phyloP scores from a whole-genome alignment of 257 asterid genomes.

The Paraleonurus japonicus region DNA sequence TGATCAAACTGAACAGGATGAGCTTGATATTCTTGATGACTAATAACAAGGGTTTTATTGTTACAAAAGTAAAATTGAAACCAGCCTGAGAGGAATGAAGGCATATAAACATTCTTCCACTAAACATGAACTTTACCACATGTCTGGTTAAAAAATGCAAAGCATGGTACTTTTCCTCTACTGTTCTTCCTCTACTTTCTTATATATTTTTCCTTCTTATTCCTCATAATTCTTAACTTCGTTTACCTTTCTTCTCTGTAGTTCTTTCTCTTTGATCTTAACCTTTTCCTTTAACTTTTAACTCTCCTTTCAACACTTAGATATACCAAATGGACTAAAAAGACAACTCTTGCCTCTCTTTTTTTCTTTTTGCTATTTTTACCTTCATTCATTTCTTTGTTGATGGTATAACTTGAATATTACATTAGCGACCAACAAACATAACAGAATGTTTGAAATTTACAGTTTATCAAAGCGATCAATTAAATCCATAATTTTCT shows the following conservation, averaged over 20 bases:
- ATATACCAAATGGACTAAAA: not conserved
- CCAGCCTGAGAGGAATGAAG: not conserved
- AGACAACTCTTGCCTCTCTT: not conserved
- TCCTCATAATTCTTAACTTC: not conserved
- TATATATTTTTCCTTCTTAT: not conserved
- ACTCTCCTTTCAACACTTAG: not conserved
- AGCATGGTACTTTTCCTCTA: not conserved
- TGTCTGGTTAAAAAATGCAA: not conserved
- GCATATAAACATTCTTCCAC: not conserved
- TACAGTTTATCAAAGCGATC: not conserved
- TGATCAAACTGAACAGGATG: not conserved
- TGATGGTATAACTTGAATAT: not conserved
- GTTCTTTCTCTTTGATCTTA: not conserved
- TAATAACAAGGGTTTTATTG: not conserved
- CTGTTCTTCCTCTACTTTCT: not conserved
- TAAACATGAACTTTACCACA: not conserved
- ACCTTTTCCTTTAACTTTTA: not conserved
- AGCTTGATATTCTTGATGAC: not conserved
- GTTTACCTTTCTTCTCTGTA: not conserved
- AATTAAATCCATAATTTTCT: not conserved
- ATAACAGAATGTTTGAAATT: conserved; percentile 4
- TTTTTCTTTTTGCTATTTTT: no score
- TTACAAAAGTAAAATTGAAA: not conserved
- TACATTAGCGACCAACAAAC: not conserved
- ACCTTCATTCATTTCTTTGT: not conserved